Conservation (phyloP, 129 eudicot genomes). For the Smallanthus sonchifolius region DNA sequence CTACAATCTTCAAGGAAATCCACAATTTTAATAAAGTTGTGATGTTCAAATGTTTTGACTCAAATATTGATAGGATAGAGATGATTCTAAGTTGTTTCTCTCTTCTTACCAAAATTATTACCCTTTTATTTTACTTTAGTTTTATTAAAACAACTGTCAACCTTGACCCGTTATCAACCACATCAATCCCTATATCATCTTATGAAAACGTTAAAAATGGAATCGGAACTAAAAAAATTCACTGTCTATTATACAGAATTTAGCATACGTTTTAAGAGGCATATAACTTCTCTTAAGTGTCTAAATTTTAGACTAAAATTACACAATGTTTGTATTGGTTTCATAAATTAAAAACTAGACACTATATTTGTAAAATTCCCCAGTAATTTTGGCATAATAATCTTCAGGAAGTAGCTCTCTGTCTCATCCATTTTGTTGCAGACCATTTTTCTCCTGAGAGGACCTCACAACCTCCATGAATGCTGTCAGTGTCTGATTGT, state of each 20-base stretch:
- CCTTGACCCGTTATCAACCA: neutral
- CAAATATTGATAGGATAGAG: too few relatives aligned
- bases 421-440: conserved; percentile 99
- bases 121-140: too few relatives aligned
- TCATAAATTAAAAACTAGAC: conserved; percentile 2
- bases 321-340: conserved; percentile 17
- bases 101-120: too few relatives aligned
- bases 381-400: neutral
- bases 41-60: too few relatives aligned
- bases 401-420: conserved; percentile 41
- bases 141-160: too few relatives aligned
- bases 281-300: neutral
- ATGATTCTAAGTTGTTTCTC: too few relatives aligned
- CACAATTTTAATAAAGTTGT: too few relatives aligned
- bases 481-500: conserved; percentile 64
- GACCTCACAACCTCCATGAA: conserved; percentile 96
- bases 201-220: neutral
- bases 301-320: neutral
- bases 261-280: neutral
- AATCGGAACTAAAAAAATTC: neutral
- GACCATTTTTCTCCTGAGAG: conserved; percentile 94
- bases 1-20: too few relatives aligned
- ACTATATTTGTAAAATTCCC: conserved; percentile 18
- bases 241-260: neutral
- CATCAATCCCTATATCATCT: neutral